Conservation (phyloP, 768 basidiomycete species). For the Leccinum variicolor region DNA sequence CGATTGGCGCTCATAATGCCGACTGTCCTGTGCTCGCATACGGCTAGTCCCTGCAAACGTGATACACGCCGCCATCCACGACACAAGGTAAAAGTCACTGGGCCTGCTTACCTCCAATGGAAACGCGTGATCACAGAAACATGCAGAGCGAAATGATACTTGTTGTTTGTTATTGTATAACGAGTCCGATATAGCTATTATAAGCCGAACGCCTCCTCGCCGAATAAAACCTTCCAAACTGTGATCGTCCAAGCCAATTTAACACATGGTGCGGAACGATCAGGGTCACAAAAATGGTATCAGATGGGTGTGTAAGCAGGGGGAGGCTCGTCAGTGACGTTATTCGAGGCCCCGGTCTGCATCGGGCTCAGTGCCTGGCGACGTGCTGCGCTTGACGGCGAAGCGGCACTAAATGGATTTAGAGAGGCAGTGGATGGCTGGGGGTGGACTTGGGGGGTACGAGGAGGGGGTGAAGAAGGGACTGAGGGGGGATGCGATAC, state of each 20-base stretch:
- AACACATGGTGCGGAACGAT: neutral
- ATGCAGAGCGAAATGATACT: neutral
- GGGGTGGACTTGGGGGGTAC: neutral
- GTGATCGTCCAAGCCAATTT: neutral
- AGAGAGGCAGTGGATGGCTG: neutral
- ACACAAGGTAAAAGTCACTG: neutral
- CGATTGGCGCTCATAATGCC: neutral
- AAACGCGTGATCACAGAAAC: neutral
- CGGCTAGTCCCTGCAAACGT: neutral
- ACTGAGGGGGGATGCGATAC: neutral
- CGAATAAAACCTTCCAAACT: neutral
- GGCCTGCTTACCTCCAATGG: neutral
- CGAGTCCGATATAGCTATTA: conserved; percentile 1
- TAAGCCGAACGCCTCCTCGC: neutral
- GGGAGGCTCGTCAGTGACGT: conserved; percentile 16
- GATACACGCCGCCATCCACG: neutral
- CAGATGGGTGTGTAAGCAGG: conserved; percentile 25
- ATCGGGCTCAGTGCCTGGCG: conserved; percentile 2
- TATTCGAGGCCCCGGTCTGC: conserved; percentile 12
- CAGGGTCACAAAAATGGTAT: neutral
- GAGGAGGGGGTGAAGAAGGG: neutral
- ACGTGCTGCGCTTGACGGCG: neutral
- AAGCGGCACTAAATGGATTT: neutral
- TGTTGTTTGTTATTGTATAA: conserved; percentile 2
- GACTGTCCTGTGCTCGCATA: neutral